A percentile compares a stretch with the other conserved stretches of the same genome.
phyloP scores from a whole-genome alignment of 352 stramenopile genomes.

The Phytophthora podocarpi region DNA sequence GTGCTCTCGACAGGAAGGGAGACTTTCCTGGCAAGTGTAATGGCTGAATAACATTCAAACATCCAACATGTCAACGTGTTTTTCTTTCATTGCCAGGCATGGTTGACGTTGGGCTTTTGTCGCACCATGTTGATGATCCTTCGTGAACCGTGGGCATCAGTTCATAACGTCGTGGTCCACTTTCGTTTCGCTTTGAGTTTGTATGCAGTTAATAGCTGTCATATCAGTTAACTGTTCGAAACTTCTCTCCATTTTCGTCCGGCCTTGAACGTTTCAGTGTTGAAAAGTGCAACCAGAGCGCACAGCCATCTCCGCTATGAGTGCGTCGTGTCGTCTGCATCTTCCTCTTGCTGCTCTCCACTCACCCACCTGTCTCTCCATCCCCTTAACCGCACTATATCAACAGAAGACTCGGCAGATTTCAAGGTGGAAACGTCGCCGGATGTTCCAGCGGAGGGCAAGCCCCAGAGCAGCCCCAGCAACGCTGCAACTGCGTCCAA shows the following conservation, averaged over 20 bases:
- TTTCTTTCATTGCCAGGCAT: too few relatives aligned
- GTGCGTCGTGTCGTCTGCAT: constrained; percentile 11
- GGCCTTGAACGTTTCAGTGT: constrained; percentile 23
- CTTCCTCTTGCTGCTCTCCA: background rate
- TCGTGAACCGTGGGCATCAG: background rate
- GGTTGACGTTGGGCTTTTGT: too few relatives aligned
- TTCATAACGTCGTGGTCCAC: constrained; percentile 9
- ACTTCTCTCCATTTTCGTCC: constrained; percentile 34
- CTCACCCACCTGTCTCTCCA: background rate
- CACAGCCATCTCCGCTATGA: constrained; percentile 5
- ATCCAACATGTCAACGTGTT: constrained; percentile 9
- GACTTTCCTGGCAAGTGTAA: constrained; percentile 32
- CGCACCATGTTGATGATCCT: too few relatives aligned
- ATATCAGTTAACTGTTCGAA: constrained; percentile 30
- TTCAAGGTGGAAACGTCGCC: constrained; percentile 17
- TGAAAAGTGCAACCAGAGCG: constrained; percentile 7
- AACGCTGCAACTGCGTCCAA: background rate
- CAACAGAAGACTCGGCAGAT: constrained; percentile 11
- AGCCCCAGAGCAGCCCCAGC: constrained; percentile 12
- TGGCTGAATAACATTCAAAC: constrained; percentile 50
- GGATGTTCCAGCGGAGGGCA: background rate
- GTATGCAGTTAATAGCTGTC: constrained; percentile 8
- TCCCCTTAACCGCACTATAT: background rate
- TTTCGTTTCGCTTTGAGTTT: constrained; percentile 11
- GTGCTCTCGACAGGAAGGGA: constrained; percentile 31